A percentile compares a stretch with the other conserved stretches of the same genome.
phyloP scores from a whole-genome alignment of 352 stramenopile genomes.

The Discostella stelligera region DNA sequence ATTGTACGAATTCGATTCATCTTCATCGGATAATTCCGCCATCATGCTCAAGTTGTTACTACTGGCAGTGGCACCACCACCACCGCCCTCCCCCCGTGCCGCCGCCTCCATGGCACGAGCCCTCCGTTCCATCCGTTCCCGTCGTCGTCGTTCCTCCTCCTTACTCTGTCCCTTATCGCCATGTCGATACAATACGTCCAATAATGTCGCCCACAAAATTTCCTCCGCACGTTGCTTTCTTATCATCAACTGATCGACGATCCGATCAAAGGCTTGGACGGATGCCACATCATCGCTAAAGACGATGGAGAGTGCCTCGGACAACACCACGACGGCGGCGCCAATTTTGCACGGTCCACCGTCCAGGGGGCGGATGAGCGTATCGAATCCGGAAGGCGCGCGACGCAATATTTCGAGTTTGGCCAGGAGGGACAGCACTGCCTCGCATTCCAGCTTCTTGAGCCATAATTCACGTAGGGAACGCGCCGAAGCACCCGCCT shows the following conservation, averaged over 20 bases:
- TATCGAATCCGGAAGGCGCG: constrained; percentile 69
- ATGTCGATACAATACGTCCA: constrained; percentile 70
- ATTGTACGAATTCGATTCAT: constrained; percentile 44
- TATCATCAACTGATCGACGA: constrained; percentile 78
- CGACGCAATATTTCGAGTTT: constrained; percentile 76
- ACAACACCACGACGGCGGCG: constrained; percentile 58
- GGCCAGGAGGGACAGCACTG: constrained; percentile 63
- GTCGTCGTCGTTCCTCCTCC: constrained; percentile 30
- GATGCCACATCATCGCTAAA: constrained; percentile 74
- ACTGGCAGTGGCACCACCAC: background rate
- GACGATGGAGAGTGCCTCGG: constrained; percentile 66
- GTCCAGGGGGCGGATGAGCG: constrained; percentile 44
- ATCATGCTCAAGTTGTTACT: constrained; percentile 22
- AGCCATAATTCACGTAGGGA: constrained; percentile 79
- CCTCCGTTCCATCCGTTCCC: constrained; percentile 39
- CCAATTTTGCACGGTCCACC: constrained; percentile 63
- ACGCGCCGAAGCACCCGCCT: constrained; percentile 46
- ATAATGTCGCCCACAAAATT: constrained; percentile 74
- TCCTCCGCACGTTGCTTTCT: constrained; percentile 78
- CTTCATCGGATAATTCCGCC: constrained; percentile 41
- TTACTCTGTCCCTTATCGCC: constrained; percentile 16
- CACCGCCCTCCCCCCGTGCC: constrained; percentile 9
- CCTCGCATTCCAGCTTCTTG: constrained; percentile 80
- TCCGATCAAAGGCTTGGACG: constrained; percentile 67
- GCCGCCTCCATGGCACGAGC: constrained; percentile 18